Evolutionary conservation across 768 basidiomycete genomes (phyloP), one percentile per base, ranked within the genome.

Genomic region (Suillus decipiens): DNA sequence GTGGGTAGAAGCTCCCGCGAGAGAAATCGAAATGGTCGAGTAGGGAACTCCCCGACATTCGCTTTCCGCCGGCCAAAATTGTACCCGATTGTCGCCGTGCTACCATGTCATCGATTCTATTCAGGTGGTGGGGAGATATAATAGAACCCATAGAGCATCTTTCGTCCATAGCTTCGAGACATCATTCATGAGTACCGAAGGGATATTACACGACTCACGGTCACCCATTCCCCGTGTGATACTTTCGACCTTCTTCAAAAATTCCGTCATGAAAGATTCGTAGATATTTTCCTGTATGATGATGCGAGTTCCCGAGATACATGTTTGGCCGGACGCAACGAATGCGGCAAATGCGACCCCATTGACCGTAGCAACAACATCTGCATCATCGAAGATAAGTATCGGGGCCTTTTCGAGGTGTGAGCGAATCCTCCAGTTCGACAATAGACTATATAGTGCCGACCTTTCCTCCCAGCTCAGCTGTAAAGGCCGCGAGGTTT

Each of bases 241-340:
- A 64, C 79, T 81, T 62, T 81, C 74, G 1, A 85, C 80, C 70
- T 94, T 94, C 60, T 80, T 74, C 12, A 91, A 68, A 72, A 93
- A 87, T 19, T 70, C 71, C 8, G 73, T 68, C 79, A 93, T 80
- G 74, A 95, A 94, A 3, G 75, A 73, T 51, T 90, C 83, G 66
- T 92, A 93, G 53, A 94, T 81, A 10, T 75, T 72, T 48, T 86
- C 83, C 62, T 94, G 92, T 8, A 95, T 76, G 5, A 94, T 79
- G 22, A 95, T 78, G n/a, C 93, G 84, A 14, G 92, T 88, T n/a
- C 92, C 93, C 2, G 93, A 94, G n/a, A 95, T 89, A 63, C 93
- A 94, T 10, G 93, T 94, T 77, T 95, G 93, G 3, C 93, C 93
- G 28, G 91, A 92, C 1, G 93, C 93, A 57, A 95, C 79, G 68